phyloP scores from a whole-genome alignment of 495 filamentous ascomycete species.

The Lindgomyces ingoldianus region DNA sequence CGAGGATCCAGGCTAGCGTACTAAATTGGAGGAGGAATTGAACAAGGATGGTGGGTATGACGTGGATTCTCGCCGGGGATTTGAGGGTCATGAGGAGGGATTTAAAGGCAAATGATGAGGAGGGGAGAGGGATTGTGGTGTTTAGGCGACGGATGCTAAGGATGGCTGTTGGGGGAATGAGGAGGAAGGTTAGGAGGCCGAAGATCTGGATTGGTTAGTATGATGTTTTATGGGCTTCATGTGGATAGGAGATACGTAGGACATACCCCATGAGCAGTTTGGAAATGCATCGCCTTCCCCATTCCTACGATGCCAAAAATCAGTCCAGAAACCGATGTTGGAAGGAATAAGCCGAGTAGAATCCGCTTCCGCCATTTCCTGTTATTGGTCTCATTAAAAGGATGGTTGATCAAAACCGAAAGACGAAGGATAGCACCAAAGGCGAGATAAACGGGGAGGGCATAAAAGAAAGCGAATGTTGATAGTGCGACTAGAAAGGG shows the following conservation, averaged over 20 bases:
- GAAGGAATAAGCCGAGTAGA: constrained; percentile 5
- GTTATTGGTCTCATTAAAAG: constrained; percentile 1
- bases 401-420: constrained; percentile 3
- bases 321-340: neutral
- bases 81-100: neutral
- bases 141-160: constrained; percentile 5
- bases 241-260: neutral
- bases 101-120: constrained; percentile 3
- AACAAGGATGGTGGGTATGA: neutral
- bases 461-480: constrained; percentile 18
- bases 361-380: constrained; percentile 19
- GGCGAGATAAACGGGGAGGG: constrained; percentile 16
- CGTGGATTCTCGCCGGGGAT: neutral
- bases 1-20: neutral
- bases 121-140: neutral
- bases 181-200: constrained; percentile 9
- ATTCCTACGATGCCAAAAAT: constrained; percentile 16
- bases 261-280: constrained; percentile 5
- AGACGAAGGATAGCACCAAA: constrained; percentile 10
- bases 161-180: constrained; percentile 1
- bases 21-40: constrained; percentile 7
- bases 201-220: constrained; percentile 7
- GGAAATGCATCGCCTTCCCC: constrained; percentile 10
- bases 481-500: constrained; percentile 9
- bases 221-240: too few species aligned